These are phyloP conservation scores for Dimocarpus longan DNA, from an alignment of 345 rosid genomes.

Conservation along the genomic window DNA sequence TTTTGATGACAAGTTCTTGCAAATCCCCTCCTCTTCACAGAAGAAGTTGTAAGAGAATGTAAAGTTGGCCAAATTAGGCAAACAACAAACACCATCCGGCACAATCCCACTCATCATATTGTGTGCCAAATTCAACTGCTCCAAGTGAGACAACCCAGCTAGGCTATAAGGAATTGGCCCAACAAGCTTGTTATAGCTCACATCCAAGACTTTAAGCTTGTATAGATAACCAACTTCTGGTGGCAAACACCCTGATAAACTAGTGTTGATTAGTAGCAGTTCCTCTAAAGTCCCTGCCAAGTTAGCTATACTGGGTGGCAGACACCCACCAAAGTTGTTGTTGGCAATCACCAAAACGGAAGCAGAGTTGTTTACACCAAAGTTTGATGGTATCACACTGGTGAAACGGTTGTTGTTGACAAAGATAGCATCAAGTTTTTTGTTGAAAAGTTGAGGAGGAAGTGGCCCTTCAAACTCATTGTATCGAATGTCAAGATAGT, in stretches of 20 bases:
- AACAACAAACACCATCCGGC: conserved; percentile 63
- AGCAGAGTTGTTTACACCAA: conserved; percentile 46
- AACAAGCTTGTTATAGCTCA: conserved; percentile 67
- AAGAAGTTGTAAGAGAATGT: conserved; percentile 79
- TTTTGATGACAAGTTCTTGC: conserved; percentile 61
- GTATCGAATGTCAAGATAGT: conserved; percentile 71
- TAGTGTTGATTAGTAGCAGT: conserved; percentile 68
- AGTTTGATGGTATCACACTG: conserved; percentile 43
- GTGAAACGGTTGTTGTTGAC: conserved; percentile 72
- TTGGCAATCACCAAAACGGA: conserved; percentile 82
- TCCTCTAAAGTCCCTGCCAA: conserved; percentile 76
- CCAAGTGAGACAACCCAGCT: conserved; percentile 72
- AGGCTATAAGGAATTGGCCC: conserved; percentile 91
- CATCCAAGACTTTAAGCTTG: conserved; percentile 73
- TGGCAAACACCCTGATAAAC: conserved; percentile 80
- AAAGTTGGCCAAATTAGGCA: conserved; percentile 68
- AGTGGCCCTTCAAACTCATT: conserved; percentile 88
- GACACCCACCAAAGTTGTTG: conserved; percentile 73
- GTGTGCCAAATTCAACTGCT: conserved; percentile 66
- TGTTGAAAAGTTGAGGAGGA: conserved; percentile 67
- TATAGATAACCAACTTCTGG: conserved; percentile 83
- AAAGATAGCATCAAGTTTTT: conserved; percentile 76
- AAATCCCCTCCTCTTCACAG: conserved; percentile 76
- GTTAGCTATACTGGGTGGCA: conserved; percentile 70
- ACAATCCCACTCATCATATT: conserved; percentile 74